A percentile compares a stretch with the other conserved stretches of the same genome.
Conservation (phyloP, 2,329 filamentous ascomycete genomes). For the Colletotrichum eleusines region DNA sequence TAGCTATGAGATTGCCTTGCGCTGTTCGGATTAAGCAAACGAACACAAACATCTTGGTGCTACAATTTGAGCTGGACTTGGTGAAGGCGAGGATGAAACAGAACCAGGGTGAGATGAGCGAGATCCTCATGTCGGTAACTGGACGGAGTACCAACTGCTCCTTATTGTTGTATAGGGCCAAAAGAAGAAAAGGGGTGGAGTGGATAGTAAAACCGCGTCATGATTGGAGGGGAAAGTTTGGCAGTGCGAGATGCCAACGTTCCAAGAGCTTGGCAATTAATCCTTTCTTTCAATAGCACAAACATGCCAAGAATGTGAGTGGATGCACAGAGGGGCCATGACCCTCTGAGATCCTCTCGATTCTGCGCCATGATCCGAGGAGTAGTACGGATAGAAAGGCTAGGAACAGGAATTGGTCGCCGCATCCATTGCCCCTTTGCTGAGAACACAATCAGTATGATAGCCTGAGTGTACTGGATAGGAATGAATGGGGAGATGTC, state of each 20-base stretch:
- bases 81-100: background rate
- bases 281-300: slow-evolving; percentile 34
- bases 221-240: slow-evolving; percentile 31
- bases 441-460: background rate
- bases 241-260: slow-evolving; percentile 32
- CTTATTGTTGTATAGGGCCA: background rate
- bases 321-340: slow-evolving; percentile 10
- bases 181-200: slow-evolving; percentile 4
- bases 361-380: background rate
- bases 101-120: background rate
- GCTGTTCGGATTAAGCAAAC: slow-evolving; percentile 7
- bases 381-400: slow-evolving; percentile 1
- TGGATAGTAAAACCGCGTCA: background rate
- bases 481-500: background rate
- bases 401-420: background rate
- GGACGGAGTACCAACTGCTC: background rate
- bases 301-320: slow-evolving; percentile 34
- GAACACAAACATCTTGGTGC: slow-evolving; percentile 28
- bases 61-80: background rate
- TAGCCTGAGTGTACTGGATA: background rate
- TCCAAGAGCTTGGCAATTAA: slow-evolving; percentile 27
- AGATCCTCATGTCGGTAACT: background rate
- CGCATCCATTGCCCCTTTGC: background rate
- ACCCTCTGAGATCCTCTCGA: slow-evolving; percentile 3
- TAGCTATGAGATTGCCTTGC: background rate